Evolutionary conservation across 148 eudicot species (phyloP).

Genomic region (Suaeda aralocaspica): DNA sequence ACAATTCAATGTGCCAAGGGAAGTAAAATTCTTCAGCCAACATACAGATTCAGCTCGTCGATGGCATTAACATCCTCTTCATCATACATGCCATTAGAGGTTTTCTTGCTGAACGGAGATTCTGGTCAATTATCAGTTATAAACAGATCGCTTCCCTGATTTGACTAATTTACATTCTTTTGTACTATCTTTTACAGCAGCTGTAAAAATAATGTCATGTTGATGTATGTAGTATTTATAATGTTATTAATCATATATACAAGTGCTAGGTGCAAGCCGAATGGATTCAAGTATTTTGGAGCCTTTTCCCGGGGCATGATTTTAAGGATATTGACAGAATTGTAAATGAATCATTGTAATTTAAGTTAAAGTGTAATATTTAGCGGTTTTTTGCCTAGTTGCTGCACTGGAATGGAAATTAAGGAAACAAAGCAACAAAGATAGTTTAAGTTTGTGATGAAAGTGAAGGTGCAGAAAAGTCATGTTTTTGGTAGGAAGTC

Average conservation of each 20-base stretch:
- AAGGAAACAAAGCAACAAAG: too few relatives aligned
- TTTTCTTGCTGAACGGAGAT: constrained; percentile 82
- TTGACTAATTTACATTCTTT: constrained; percentile 12
- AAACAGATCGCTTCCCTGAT: constrained; percentile 41
- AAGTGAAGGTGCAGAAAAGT: too few relatives aligned
- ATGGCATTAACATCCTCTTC: constrained; percentile 32
- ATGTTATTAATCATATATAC: background rate
- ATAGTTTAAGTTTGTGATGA: too few relatives aligned
- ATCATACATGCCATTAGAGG: constrained; percentile 69
- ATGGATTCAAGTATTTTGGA: background rate
- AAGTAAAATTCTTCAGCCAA: constrained; percentile 88
- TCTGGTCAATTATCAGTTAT: constrained; percentile 83
- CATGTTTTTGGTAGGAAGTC: too few relatives aligned
- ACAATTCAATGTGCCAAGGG: constrained; percentile 73
- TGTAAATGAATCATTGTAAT: too few relatives aligned
- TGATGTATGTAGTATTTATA: too few relatives aligned
- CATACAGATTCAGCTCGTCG: constrained; percentile 72
- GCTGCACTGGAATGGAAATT: too few relatives aligned
- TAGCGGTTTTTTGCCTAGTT: too few relatives aligned
- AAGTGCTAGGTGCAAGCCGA: background rate
- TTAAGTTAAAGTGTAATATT: too few relatives aligned
- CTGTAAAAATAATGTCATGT: background rate
- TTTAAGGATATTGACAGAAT: too few relatives aligned
- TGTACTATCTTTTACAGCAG: background rate
- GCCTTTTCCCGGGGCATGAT: background rate